Conservation (phyloP, 1,284 basidiomycete species). For the Ceratobasidium theobromae region DNA sequence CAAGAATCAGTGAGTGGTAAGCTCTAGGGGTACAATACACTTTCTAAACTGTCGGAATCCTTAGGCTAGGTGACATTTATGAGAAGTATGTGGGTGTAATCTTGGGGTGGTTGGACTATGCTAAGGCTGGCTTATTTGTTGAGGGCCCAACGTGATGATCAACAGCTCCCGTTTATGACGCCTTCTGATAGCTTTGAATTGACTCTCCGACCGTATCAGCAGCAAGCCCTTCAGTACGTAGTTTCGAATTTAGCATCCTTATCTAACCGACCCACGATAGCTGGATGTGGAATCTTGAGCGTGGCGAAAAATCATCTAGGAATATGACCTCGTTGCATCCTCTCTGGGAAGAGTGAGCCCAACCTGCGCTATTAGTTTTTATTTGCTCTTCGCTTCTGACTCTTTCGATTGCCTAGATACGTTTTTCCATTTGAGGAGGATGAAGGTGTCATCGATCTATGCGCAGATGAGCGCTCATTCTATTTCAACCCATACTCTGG, state of each 20-base stretch:
- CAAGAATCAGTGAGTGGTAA: slow-evolving; percentile 55
- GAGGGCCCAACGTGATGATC: slow-evolving; percentile 84
- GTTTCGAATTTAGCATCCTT: not conserved
- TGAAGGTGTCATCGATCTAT: slow-evolving; percentile 63
- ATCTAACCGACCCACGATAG: slow-evolving; percentile 45
- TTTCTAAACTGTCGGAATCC: not conserved
- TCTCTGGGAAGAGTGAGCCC: slow-evolving; percentile 91
- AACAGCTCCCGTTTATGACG: slow-evolving; percentile 75
- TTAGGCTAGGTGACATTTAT: slow-evolving; percentile 69
- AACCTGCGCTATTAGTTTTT: no score
- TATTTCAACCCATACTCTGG: slow-evolving; percentile 94
- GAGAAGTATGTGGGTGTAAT: slow-evolving; percentile 57
- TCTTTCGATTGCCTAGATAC: slow-evolving; percentile 55
- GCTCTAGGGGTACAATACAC: slow-evolving; percentile 39
- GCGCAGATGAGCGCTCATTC: slow-evolving; percentile 68
- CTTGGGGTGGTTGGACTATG: not conserved
- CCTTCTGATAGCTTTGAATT: slow-evolving; percentile 79
- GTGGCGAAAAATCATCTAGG: slow-evolving; percentile 64
- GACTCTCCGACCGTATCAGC: slow-evolving; percentile 85
- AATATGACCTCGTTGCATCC: slow-evolving; percentile 83
- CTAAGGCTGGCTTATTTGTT: slow-evolving; percentile 36
- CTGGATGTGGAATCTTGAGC: slow-evolving; percentile 92
- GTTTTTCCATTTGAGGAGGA: slow-evolving; percentile 61
- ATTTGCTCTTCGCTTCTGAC: not conserved
- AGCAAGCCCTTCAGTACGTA: slow-evolving; percentile 78